phyloP scores from a whole-genome alignment of 805 yeast genomes.

The Citeromyces matritensis region DNA sequence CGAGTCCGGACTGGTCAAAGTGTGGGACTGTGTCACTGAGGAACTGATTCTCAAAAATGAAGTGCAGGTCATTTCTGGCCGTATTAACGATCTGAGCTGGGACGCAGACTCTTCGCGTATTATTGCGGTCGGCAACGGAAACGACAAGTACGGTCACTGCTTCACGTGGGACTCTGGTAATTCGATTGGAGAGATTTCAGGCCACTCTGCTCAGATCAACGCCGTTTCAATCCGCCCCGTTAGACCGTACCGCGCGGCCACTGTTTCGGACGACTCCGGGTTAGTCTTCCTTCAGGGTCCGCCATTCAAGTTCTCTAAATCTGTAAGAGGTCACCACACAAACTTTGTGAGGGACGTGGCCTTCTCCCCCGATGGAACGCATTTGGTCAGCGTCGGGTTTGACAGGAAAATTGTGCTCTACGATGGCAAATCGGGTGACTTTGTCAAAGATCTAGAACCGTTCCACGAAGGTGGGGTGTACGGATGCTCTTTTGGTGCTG shows the following conservation, averaged over 20 bases:
- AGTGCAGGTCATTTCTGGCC: conserved; percentile 59
- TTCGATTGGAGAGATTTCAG: conserved; percentile 91
- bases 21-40: conserved; percentile 64
- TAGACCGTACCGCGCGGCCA: conserved; percentile 87
- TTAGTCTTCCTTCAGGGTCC: conserved; percentile 83
- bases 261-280: conserved; percentile 82
- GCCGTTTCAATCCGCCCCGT: conserved; percentile 74
- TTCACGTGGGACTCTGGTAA: conserved; percentile 92
- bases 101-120: conserved; percentile 77
- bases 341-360: conserved; percentile 71
- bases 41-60: conserved; percentile 60
- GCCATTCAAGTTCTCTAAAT: conserved; percentile 74
- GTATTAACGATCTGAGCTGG: conserved; percentile 79
- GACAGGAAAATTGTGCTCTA: conserved; percentile 68
- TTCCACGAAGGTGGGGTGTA: conserved; percentile 72
- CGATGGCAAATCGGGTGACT: conserved; percentile 82
- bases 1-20: conserved; percentile 72
- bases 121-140: conserved; percentile 92
- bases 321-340: conserved; percentile 60
- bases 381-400: conserved; percentile 68
- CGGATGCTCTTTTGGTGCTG: conserved; percentile 53
- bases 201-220: conserved; percentile 74
- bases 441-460: conserved; percentile 30
- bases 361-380: conserved; percentile 70
- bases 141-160: conserved; percentile 83